Base-by-base conservation (phyloP, 148 eudicot species). In the Rhododendron simsii region DNA sequence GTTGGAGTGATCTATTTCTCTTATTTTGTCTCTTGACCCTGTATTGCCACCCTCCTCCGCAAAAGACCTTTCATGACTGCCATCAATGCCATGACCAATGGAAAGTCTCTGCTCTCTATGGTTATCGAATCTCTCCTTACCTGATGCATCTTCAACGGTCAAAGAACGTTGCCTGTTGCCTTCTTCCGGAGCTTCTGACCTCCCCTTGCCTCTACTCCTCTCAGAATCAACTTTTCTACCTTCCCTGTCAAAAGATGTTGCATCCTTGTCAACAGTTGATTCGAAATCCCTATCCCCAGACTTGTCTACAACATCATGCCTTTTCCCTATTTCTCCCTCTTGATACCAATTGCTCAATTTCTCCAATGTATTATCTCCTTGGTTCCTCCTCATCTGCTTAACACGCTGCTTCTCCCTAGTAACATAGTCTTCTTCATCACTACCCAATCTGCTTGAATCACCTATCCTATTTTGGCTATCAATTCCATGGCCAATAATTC, bases 261-360 rank as follows among this genome's bases (percentile, higher is more conserved):
- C 41, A 87, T 80, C 90, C 89, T 89, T 94, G 37, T 92, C 94
- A 88, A 75, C 80, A 13, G 69, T 57, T 71, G 91, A 83, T 16
- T 92, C 95, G n/a, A 88, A 75, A 63, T 41, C 92, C 85, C 69
- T 89, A 28, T 41, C 69, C 53, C 63, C 65, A 51, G 91, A 91
- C 80, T 86, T 86, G 86, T 92, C 93, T 45, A 91, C 91, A 80
- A 85, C 91, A 86, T 90, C 97, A 84, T 88, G 92, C 91, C 85
- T 91, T 76, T 87, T 90, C 85, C 94, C 95, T 69, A 83, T 82
- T 83, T 92, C 98, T 82, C 94, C 94, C 81, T 95, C 98, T 83
- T 91, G 92, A 87, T 96, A 96, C 97, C 98, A 94, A 88, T 87
- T 91, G 90, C 98, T 96, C 87, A 95, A 82, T 74, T 89, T 93